Base-by-base conservation (phyloP, 1,284 basidiomycete species). In the Moesziomyces antarcticus region DNA sequence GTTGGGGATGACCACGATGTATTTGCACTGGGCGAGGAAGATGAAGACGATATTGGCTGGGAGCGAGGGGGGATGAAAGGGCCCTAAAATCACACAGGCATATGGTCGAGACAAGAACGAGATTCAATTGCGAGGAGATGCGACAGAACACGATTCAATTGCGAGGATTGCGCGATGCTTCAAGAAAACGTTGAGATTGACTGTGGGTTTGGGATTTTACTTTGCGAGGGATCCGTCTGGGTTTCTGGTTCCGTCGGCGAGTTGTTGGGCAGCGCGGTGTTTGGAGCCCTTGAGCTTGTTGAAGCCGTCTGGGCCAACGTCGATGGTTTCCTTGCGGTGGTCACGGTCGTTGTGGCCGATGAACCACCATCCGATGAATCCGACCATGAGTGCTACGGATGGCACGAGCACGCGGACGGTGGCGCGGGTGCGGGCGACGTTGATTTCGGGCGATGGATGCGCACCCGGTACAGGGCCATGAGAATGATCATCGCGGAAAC, bases 301-400 rank as follows among this genome's bases (percentile, higher is more conserved):
- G 51, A 56, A 27, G 0, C 57, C 64, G 16, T 75, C 73, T 0
- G 60, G 60, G 16, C 73, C 73, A 11, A 75, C 64, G 40, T 62
- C 57, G 54, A 75, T 65, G 14, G 35, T 52, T 3, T 43, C 24
- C 20, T 75, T 75, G 20, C 73, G 42, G 37, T 64, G 56, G 21
- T 60, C 68, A 1, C 73, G 68, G 44, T 68, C 47, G n/a, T 46
- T 30, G 57, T 75, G 67, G 45, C 63, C 68, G 47, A 75, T n/a
- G 68, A 75, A 75, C 73, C 73, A 75, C 73, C 73, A 75, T 18
- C 64, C 64, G 49, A 75, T 75, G 56, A 72, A 71, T 0, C 40
- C 67, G 20, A 61, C 35, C 64, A 75, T 72, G 51, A 75, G 24
- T 1, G 57, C 62, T 3, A 75, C 68, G 2, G 59, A 64, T 27